phyloP scores from a whole-genome alignment of 768 basidiomycete species.

The Auricularia auricula-judae region DNA sequence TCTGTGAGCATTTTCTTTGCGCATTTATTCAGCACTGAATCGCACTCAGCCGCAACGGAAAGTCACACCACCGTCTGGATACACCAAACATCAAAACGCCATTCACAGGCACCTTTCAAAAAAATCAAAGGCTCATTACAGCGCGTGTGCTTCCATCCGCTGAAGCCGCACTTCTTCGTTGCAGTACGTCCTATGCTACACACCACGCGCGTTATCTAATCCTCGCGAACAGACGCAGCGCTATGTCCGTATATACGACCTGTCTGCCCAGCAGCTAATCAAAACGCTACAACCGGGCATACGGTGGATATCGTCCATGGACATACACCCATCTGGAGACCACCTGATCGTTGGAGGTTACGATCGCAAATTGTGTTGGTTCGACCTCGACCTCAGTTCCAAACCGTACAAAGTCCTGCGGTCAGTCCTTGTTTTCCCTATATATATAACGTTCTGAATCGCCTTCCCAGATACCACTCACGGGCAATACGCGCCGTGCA shows the following conservation, averaged over 20 bases:
- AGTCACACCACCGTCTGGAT: constrained; percentile 85
- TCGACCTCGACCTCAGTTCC: constrained; percentile 91
- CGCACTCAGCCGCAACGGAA: constrained; percentile 43
- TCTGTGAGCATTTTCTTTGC: constrained; percentile 49
- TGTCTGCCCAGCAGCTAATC: constrained; percentile 84
- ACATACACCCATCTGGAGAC: constrained; percentile 91
- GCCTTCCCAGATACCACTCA: constrained; percentile 65
- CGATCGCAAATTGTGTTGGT: constrained; percentile 97
- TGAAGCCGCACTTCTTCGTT: constrained; percentile 93
- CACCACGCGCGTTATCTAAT: constrained; percentile 3
- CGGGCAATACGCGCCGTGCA: constrained; percentile 87
- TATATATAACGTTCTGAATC: no score
- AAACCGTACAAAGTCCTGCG: constrained; percentile 96
- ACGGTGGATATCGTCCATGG: constrained; percentile 95
- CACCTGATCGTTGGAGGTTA: constrained; percentile 97
- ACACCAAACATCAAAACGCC: constrained; percentile 85
- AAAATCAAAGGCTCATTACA: constrained; percentile 89
- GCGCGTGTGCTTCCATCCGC: constrained; percentile 87
- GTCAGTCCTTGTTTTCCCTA: constrained; percentile 24
- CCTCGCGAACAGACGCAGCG: constrained; percentile 68
- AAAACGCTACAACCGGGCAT: constrained; percentile 94
- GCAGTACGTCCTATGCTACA: constrained; percentile 48
- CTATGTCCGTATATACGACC: constrained; percentile 90
- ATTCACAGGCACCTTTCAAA: constrained; percentile 97
- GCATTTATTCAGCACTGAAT: constrained; percentile 1